Evolutionary conservation across 495 filamentous ascomycete genomes (phyloP).

Genomic region (Xylaria longipes): DNA sequence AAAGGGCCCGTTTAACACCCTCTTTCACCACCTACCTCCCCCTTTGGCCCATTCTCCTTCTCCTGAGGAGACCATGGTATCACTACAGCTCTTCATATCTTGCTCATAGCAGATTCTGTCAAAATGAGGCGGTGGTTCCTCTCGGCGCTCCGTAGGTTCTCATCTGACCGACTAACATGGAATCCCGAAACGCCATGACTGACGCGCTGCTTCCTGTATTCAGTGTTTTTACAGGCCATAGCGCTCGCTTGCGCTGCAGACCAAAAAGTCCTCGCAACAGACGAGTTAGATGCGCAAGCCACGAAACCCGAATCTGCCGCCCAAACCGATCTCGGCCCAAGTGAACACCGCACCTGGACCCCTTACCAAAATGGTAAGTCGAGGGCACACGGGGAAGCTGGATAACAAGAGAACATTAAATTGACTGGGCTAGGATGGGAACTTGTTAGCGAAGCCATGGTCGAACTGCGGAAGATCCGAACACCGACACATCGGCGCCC

Average conservation of each 20-base stretch:
- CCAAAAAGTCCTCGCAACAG: conserved; percentile 44
- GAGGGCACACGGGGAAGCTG: background rate
- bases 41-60: conserved; percentile 17
- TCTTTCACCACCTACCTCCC: conserved; percentile 5
- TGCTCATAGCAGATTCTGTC: conserved; percentile 39
- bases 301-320: conserved; percentile 40
- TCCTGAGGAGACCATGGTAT: conserved; percentile 38
- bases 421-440: conserved; percentile 48
- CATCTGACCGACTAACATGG: background rate
- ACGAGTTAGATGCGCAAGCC: conserved; percentile 33
- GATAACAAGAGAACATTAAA: background rate
- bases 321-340: conserved; percentile 36
- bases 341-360: conserved; percentile 33
- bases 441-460: conserved; percentile 51
- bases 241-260: conserved; percentile 43
- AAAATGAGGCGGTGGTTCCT: conserved; percentile 50
- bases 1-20: background rate
- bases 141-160: conserved; percentile 50
- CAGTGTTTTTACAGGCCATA: conserved; percentile 57
- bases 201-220: background rate
- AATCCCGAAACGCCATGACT: conserved; percentile 1
- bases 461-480: conserved; percentile 50
- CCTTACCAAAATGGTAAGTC: conserved; percentile 42
- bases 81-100: conserved; percentile 33
- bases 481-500: conserved; percentile 42